Evolutionary conservation across 2,329 filamentous ascomycete species (phyloP), one percentile per base, ranked within the genome.

Genomic region (Xylariales sp.): DNA sequence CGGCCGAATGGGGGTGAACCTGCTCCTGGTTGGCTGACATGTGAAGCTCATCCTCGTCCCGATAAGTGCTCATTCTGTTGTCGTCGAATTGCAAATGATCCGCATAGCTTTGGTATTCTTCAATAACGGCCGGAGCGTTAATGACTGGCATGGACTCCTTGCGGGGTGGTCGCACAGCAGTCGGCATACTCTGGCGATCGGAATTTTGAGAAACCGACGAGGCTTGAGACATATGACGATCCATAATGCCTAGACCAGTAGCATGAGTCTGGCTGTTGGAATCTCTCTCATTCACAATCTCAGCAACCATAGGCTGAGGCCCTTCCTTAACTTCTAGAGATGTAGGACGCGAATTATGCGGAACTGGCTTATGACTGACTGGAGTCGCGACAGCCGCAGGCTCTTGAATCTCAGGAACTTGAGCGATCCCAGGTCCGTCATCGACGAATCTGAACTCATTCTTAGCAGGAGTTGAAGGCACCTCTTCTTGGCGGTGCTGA

Each of bases 391-490:
- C 77, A 8, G 77, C 75, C 30, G 78, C 73, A n/a, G 82, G 81
- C 55, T 80, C 76, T 67, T 80, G 78, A 30, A 83, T 73, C 32
- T 76, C 76, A 1, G 79, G 78, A 16, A 80, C 78, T 48, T 74
- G 72, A 55, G 74, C 69, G 9, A 74, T 34, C 23, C 69, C 64
- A 7, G 71, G 62, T 3, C 74, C 72, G 30, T 80, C 77, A 48
- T 81, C 77, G 23, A 77, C 76, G 61, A 80, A 82, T n/a, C 77
- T 77, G 69, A 79, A 78, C 41, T 77, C 77, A 45, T 74, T 77
- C 67, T 78, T 78, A 2, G 67, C 58, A 18, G 75, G 72, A 4
- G 68, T 45, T 3, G 66, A 53, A 36, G 72, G 49, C 32, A 48
- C 8, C 55, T 18, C 71, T 57, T 68, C 69, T 14, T 28, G 50